Base-by-base conservation (phyloP, 306 rosid genomes). In the Cicer chorassanicum region DNA sequence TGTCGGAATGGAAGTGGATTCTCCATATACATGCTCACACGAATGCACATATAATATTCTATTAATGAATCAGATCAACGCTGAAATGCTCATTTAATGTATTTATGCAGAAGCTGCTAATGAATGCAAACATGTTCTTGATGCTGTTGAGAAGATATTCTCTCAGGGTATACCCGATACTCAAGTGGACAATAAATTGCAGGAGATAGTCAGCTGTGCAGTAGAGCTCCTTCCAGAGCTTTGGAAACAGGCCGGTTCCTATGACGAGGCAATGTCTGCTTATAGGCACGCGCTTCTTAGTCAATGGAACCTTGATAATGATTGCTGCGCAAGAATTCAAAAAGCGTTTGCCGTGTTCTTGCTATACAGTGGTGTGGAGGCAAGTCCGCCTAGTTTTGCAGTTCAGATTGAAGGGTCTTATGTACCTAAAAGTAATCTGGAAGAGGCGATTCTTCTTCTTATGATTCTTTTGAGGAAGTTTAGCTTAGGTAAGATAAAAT, bases 221-320 rank as follows among this genome's bases (percentile, higher is more conserved):
- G 97, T 89, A 38, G 99, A 92, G 90, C 92, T 94, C 61, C 92
- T 92, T 86, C 99, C 99, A 5, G 97, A 90, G 82, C 95, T 94
- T 46, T 92, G 89, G 91, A 92, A 90, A 82, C 91, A 87, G 74
- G 89, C 89, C 1, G 87, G 95, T 66, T 66, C 80, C 81, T 76
- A 75, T 73, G 72, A 78, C 7, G 97, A 94, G 78, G 89, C 97
- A 56, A 80, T 92, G 50, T 48, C 90, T 67, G 89, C 96, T 65
- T 94, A 92, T 73, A 85, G 99, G 73, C 85, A 88, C 39, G 94
- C 96, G 44, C 96, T 94, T 44, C 90, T 90, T 63, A 86, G 89
- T 85, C 93, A 85, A 77, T 90, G 99, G 99, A 94, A 92, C 85
- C 91, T 94, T 78, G 97, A 80, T 42, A 84, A 87, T 75, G 96